Evolutionary conservation across 1,139 yeast species (phyloP).

Genomic region (Pichia sp.): DNA sequence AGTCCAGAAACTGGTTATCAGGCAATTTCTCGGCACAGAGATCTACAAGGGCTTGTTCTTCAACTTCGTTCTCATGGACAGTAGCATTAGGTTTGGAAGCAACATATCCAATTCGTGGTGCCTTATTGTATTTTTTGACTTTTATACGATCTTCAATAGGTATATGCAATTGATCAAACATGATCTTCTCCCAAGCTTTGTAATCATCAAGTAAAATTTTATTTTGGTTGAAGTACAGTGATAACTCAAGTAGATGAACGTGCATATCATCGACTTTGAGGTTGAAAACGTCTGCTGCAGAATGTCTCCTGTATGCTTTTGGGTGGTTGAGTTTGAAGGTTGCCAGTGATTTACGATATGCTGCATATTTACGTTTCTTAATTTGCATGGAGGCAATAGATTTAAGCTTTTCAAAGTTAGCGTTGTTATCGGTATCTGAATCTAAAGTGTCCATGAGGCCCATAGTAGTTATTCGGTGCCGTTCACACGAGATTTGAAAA

Average conservation of each 20-base stretch:
- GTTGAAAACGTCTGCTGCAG: conserved; percentile 1
- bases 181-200: conserved; percentile 3
- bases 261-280: conserved; percentile 1
- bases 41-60: no score
- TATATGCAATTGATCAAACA: conserved; percentile 4
- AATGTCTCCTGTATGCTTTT: background rate
- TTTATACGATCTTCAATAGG: conserved; percentile 1
- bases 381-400: background rate
- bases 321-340: conserved; percentile 1
- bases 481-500: no score
- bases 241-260: conserved; percentile 1
- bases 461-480: no score
- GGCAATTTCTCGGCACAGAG: no score
- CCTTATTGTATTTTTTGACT: no score
- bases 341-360: background rate
- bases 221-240: background rate
- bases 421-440: no score
- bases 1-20: no score
- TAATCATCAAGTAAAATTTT: background rate
- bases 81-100: no score
- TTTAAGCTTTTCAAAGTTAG: background rate
- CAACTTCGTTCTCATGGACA: no score
- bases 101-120: no score
- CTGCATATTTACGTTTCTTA: conserved; percentile 1
- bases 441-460: no score